Evolutionary conservation across 179 eudicot species (phyloP), one percentile per base, ranked within the genome.

Genomic region (Spinacia oleracea): DNA sequence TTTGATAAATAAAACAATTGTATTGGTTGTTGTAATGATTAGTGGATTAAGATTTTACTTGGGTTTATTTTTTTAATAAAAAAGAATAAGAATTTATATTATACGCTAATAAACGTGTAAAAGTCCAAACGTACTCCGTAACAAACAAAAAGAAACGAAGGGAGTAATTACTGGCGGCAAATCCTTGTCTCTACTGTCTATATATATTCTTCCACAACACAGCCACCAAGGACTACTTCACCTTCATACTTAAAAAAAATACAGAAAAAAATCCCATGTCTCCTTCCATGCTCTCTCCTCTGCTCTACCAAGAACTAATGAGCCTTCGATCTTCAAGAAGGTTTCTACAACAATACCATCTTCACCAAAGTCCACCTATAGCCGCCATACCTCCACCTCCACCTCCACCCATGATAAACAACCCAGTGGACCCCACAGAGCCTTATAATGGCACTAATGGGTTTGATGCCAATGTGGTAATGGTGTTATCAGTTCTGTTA

Each of bases 401-500:
- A 9, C 79, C 83, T 1, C 38, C 75, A 16, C 20, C 72, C 27
- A 23, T 74, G 16, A 10, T 76, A 43, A 81, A 23, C 77, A 83
- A 32, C 78, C 89, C 46, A 1, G 85, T 68, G 46, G 85, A 85
- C 59, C 81, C 89, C 31, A 32, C 87, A 29, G 80, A 79, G 76
- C 87, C 88, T 15, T 81, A 83, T 59, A 64, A 84, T 0, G 81
- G 81, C 60, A 79, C 80, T 35, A 88, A 81, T 73, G 86, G 84
- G 16, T 90, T 95, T 42, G 97, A 95, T 40, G 88, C 97, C 43
- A 93, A 91, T 82, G 98, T 93, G 38, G 90, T 95, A 2, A 93
- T 93, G 98, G 92, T 93, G 60, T 84, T 93, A 18, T 90, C 98
- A n/a, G 93, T 95, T 58, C 91, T 95, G 67, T 78, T 95, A 55